A percentile compares a stretch with the other conserved stretches of the same genome.
Evolutionary conservation across 345 rosid species (phyloP).

Genomic region (Turritis glabra): DNA sequence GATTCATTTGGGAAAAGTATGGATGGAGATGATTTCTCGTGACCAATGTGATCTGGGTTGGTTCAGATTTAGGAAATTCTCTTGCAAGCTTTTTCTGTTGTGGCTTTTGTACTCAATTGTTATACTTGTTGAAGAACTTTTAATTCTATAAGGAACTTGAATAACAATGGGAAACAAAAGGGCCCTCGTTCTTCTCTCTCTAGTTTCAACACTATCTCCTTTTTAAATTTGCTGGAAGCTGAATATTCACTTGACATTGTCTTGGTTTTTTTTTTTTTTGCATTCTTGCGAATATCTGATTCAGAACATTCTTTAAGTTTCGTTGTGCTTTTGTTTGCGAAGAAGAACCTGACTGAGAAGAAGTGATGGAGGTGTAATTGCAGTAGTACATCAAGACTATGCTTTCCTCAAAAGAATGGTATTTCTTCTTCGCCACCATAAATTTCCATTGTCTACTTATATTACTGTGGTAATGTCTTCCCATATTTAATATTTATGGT

Average conservation of each 20-base stretch:
- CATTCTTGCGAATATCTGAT: background rate
- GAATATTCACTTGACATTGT: background rate
- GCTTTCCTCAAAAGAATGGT: background rate
- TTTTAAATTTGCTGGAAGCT: slow-evolving; percentile 3
- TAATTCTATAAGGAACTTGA: background rate
- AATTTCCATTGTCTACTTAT: background rate
- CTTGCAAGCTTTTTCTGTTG: slow-evolving; percentile 2
- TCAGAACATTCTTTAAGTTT: background rate
- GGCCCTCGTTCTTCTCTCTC: background rate
- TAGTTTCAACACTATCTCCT: background rate
- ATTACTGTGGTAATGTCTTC: background rate
- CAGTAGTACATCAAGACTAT: background rate
- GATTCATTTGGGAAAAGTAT: background rate
- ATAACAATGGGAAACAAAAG: background rate
- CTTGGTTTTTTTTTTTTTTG: background rate
- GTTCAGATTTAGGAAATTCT: slow-evolving; percentile 12
- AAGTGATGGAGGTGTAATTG: background rate
- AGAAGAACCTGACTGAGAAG: background rate
- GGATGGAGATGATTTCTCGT: background rate
- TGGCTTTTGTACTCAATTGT: slow-evolving; percentile 17
- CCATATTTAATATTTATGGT: background rate
- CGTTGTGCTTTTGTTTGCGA: background rate
- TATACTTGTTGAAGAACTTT: background rate
- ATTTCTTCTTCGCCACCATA: background rate
- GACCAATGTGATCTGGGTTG: slow-evolving; percentile 7